These are phyloP conservation scores for Cutaneotrichosporon mucoides DNA, from an alignment of 1,284 basidiomycete genomes.

Conservation along the genomic window DNA sequence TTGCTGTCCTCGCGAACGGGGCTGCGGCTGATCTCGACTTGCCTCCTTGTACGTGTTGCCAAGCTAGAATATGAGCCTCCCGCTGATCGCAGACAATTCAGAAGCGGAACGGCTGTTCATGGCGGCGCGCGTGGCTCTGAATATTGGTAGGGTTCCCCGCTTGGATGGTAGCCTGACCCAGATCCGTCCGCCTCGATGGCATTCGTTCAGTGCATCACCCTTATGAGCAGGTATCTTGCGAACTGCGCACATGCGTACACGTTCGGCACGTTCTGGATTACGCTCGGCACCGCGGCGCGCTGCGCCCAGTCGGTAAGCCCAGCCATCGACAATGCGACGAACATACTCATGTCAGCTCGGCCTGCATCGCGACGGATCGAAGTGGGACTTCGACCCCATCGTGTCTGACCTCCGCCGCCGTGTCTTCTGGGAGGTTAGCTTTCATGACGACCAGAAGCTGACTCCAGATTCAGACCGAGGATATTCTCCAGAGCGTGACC, in stretches of 20 bases:
- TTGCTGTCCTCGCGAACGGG: conserved; percentile 20
- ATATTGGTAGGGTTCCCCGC: not conserved
- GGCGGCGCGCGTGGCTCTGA: conserved; percentile 11
- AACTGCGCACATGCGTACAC: conserved; percentile 1
- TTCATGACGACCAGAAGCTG: not conserved
- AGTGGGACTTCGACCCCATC: too few species aligned
- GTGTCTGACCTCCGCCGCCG: too few species aligned
- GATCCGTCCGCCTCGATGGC: conserved; percentile 11
- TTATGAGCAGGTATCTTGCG: conserved; percentile 13
- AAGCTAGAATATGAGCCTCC: too few species aligned
- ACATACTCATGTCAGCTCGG: too few species aligned
- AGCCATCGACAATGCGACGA: too few species aligned
- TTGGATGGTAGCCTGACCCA: too few species aligned
- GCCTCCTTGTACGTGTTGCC: conserved; percentile 3
- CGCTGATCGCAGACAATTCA: not conserved
- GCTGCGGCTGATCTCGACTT: conserved; percentile 13
- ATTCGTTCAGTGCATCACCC: conserved; percentile 16
- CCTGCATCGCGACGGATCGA: too few species aligned
- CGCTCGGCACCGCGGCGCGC: too few species aligned
- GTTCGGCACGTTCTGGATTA: not conserved
- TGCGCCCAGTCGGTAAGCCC: too few species aligned
- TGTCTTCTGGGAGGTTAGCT: too few species aligned
- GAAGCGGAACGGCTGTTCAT: conserved; percentile 8
- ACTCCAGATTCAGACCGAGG: conserved; percentile 15
- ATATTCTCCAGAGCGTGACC: conserved; percentile 15